Evolutionary conservation across 2,329 filamentous ascomycete genomes (phyloP), one percentile per base, ranked within the genome.

Genomic region (Aureobasidium sp.): DNA sequence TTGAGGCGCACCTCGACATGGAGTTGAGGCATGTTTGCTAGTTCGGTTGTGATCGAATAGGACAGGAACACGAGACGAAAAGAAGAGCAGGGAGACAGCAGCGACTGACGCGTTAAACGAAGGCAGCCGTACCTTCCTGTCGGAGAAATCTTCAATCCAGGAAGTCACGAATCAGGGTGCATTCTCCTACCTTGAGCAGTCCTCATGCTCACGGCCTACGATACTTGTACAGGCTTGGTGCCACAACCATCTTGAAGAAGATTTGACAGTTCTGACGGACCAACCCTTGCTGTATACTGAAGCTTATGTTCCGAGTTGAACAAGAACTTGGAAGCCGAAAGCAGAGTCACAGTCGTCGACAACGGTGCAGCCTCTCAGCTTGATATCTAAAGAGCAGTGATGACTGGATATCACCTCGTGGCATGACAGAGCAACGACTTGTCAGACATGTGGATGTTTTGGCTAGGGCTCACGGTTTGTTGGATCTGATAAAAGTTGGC

Each of bases 1-100:
- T 45, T 35, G 25, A 57, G 40, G 9, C 19, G 53, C n/a, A 57
- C n/a, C 27, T 57, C 53, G 25, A 57, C 53, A 29, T 57, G 53
- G 19, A 45, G 27, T 31, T 54, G 35, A 21, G n/a, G 4, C 50
- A 42, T 54, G 8, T 42, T 31, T 11, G 21, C 19, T 11, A 11
- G 4, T n/a, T 21, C 8, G 23, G 19, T 33, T 37, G 29, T 50
- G 9, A 11, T 35, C 13, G 42, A 45, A 25, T 1, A 15, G 17
- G 23, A 15, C 21, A 17, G 13, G 23, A 17, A 53, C 5, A 5
- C 10, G 21, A 15, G 33, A 19, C 2, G 21, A 6, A 40, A 25
- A 19, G 21, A 53, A 2, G 15, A 38, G 46, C n/a, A n/a, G 13
- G 33, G 3, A 35, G 5, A 35, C 33, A 25, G 21, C n/a, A n/a